These are phyloP conservation scores for Paraphysoderma sedebokerense DNA, from an alignment of 371 early-diverging fungal genomes.

Conservation along the genomic window DNA sequence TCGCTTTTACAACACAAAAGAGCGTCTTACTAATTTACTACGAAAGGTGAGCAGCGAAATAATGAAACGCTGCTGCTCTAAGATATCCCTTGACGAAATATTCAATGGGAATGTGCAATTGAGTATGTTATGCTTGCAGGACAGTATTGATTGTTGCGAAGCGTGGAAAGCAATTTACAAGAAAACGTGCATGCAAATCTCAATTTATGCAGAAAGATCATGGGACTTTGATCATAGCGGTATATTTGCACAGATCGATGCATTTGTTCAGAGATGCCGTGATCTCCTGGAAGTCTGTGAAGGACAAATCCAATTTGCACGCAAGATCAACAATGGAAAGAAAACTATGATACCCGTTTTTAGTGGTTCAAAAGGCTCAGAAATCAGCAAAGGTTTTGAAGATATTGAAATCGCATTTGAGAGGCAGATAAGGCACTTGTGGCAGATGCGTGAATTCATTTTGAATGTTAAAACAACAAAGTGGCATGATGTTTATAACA, in stretches of 20 bases:
- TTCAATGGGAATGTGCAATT: conserved; percentile 30
- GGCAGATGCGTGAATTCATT: conserved; percentile 27
- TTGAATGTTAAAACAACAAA: conserved; percentile 35
- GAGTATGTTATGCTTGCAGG: conserved; percentile 23
- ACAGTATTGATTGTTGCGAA: conserved; percentile 33
- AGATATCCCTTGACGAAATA: conserved; percentile 32
- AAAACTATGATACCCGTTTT: conserved; percentile 31
- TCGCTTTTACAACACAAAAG: conserved; percentile 29
- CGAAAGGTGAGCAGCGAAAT: conserved; percentile 36
- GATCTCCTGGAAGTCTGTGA: conserved; percentile 36
- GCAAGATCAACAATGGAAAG: conserved; percentile 24
- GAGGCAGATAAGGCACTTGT: conserved; percentile 18
- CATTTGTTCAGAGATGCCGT: conserved; percentile 34
- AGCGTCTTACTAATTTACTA: conserved; percentile 26
- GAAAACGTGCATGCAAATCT: conserved; percentile 16
- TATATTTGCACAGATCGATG: conserved; percentile 41
- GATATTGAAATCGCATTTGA: conserved; percentile 35
- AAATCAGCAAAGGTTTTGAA: conserved; percentile 30
- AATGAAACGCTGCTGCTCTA: conserved; percentile 27
- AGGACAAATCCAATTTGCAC: conserved; percentile 37
- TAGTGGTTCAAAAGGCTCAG: conserved; percentile 28
- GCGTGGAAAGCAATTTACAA: conserved; percentile 32
- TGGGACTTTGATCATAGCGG: conserved; percentile 41
- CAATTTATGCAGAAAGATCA: conserved; percentile 9
- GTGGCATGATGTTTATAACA: conserved; percentile 41